Evolutionary conservation across 192 early-diverging fungal species (phyloP).

Genomic region (Coemansia sp.): DNA sequence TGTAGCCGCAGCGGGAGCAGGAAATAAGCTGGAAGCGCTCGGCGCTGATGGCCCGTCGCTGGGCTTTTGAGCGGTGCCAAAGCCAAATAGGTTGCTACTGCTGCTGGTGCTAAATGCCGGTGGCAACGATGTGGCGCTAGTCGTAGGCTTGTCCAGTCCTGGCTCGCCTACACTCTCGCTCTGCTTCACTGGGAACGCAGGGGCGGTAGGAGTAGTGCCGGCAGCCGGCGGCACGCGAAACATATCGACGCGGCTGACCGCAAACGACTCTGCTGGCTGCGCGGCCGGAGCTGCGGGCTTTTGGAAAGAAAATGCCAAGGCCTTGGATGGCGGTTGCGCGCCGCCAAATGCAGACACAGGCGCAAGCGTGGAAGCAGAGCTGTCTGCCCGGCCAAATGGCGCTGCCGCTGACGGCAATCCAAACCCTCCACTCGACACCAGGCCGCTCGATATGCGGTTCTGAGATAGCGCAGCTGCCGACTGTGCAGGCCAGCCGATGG

Average conservation of each 20-base stretch:
- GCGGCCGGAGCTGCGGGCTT: not conserved
- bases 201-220: not conserved
- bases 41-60: not conserved
- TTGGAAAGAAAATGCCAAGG: too few relatives aligned
- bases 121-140: not conserved
- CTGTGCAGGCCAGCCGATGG: conserved; percentile 2
- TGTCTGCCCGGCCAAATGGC: not conserved
- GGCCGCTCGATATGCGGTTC: not conserved
- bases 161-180: too few relatives aligned
- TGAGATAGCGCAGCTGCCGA: not conserved
- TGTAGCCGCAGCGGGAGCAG: not conserved
- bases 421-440: not conserved
- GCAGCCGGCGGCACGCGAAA: not conserved
- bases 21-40: not conserved
- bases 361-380: not conserved
- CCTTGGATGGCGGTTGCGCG: too few relatives aligned
- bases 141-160: not conserved
- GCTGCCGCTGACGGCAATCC: not conserved
- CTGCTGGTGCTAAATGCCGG: not conserved
- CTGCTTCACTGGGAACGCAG: not conserved
- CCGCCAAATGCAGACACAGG: conserved; percentile 4
- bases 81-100: not conserved
- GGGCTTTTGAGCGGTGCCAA: not conserved
- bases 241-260: not conserved
- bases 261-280: conserved; percentile 5